A percentile compares a stretch with the other conserved stretches of the same genome.
These are phyloP conservation scores for Triadica sebifera DNA, from an alignment of 345 rosid genomes.

Conservation along the genomic window DNA sequence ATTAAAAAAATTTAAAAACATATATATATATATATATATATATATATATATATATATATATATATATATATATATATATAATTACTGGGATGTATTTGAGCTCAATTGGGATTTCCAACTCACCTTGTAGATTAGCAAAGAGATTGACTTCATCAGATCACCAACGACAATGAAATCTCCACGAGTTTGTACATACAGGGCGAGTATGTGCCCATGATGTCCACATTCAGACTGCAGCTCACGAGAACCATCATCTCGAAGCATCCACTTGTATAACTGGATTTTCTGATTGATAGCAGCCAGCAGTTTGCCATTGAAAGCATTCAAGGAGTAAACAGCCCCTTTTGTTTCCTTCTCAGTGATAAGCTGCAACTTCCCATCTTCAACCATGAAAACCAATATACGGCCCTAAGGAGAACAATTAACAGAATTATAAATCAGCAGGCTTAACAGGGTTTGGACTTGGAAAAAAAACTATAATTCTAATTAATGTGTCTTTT, in stretches of 20 bases:
- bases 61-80: too few relatives aligned
- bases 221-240: slow-evolving; percentile 92
- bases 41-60: too few relatives aligned
- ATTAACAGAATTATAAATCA: neutral
- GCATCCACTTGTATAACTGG: slow-evolving; percentile 93
- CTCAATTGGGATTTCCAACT: slow-evolving; percentile 8
- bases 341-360: slow-evolving; percentile 95
- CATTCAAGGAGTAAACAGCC: slow-evolving; percentile 76
- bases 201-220: slow-evolving; percentile 88
- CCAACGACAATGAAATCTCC: slow-evolving; percentile 97
- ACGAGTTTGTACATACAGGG: slow-evolving; percentile 86
- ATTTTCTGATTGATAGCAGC: slow-evolving; percentile 93
- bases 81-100: too few relatives aligned
- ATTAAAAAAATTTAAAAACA: too few relatives aligned
- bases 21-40: too few relatives aligned
- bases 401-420: slow-evolving; percentile 74
- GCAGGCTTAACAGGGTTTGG: neutral
- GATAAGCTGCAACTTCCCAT: slow-evolving; percentile 79
- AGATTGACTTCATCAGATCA: slow-evolving; percentile 91
- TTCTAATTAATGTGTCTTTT: slow-evolving; percentile 1
- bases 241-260: slow-evolving; percentile 77
- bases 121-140: slow-evolving; percentile 88
- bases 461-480: slow-evolving; percentile 1
- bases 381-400: slow-evolving; percentile 81
- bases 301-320: slow-evolving; percentile 88